phyloP scores from a whole-genome alignment of 2,329 filamentous ascomycete species.

The Scolecobasidium constrictum region DNA sequence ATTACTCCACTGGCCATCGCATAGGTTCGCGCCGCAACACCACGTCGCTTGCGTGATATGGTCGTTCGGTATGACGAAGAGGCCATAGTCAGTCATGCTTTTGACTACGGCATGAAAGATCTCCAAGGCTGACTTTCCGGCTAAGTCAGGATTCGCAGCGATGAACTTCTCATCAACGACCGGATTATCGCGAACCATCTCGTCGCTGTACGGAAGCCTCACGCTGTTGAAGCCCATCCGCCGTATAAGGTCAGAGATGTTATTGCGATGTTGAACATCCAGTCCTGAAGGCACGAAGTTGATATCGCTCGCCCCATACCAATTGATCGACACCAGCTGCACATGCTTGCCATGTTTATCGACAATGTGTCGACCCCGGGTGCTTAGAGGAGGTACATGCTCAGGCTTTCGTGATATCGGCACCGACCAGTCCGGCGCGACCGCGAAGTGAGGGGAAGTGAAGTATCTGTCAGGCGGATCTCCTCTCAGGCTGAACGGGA shows the following conservation, averaged over 20 bases:
- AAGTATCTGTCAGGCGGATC: constrained; percentile 20
- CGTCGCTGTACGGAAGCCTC: constrained; percentile 56
- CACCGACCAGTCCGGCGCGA: background rate
- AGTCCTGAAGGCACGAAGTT: constrained; percentile 54
- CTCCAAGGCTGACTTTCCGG: constrained; percentile 44
- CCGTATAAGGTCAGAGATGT: constrained; percentile 50
- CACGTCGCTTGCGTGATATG: constrained; percentile 59
- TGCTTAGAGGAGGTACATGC: background rate
- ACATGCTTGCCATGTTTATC: constrained; percentile 46
- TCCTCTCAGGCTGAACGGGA: background rate
- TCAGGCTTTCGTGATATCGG: background rate
- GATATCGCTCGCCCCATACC: constrained; percentile 61
- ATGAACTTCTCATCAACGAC: constrained; percentile 39
- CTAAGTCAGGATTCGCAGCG: background rate
- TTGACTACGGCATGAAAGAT: constrained; percentile 48
- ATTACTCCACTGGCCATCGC: constrained; percentile 57
- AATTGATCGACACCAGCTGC: constrained; percentile 56
- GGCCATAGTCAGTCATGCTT: constrained; percentile 48
- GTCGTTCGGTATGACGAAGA: constrained; percentile 58
- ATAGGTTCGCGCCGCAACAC: constrained; percentile 59
- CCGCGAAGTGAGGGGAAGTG: background rate
- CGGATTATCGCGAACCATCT: constrained; percentile 53
- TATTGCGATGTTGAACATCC: constrained; percentile 49
- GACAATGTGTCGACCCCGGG: constrained; percentile 47
- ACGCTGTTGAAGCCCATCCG: constrained; percentile 60